Evolutionary conservation across 805 yeast species (phyloP).

Genomic region (Schwanniomyces occidentalis): DNA sequence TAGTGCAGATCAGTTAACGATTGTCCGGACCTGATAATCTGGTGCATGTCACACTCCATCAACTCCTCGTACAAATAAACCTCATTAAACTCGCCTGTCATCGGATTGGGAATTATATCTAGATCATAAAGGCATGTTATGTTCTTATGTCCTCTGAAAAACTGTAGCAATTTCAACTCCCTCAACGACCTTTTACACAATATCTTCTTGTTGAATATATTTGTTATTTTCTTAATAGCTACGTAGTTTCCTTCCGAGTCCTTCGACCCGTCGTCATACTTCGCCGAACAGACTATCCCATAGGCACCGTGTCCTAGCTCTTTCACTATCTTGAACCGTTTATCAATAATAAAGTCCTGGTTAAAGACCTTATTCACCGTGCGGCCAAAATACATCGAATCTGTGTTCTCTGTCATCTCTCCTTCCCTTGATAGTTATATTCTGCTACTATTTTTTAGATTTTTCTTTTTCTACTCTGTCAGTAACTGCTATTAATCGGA

Average conservation of each 20-base stretch:
- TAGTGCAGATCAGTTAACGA: constrained; percentile 93
- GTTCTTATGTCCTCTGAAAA: constrained; percentile 94
- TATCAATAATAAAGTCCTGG: constrained; percentile 92
- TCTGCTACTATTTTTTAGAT: too few species aligned
- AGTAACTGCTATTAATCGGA: too few species aligned
- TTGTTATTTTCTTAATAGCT: constrained; percentile 95
- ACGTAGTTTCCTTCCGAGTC: constrained; percentile 48
- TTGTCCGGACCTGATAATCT: constrained; percentile 91
- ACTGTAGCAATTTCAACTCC: constrained; percentile 85
- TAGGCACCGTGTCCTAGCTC: constrained; percentile 98
- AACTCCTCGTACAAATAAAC: constrained; percentile 91
- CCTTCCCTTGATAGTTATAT: too few species aligned
- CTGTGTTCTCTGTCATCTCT: constrained; percentile 7
- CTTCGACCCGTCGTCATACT: constrained; percentile 67
- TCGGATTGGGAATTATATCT: constrained; percentile 76
- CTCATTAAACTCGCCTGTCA: constrained; percentile 75
- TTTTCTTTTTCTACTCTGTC: too few species aligned
- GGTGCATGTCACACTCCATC: constrained; percentile 99
- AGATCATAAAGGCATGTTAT: constrained; percentile 93
- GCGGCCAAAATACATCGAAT: constrained; percentile 27
- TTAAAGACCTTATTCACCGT: constrained; percentile 48
- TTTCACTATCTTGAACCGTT: constrained; percentile 81
- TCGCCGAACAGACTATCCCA: constrained; percentile 94
- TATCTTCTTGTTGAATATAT: constrained; percentile 87
- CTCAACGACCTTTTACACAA: constrained; percentile 89